Conservation (phyloP, 164 flowering plant species). For the Paratinospora sagittata region DNA sequence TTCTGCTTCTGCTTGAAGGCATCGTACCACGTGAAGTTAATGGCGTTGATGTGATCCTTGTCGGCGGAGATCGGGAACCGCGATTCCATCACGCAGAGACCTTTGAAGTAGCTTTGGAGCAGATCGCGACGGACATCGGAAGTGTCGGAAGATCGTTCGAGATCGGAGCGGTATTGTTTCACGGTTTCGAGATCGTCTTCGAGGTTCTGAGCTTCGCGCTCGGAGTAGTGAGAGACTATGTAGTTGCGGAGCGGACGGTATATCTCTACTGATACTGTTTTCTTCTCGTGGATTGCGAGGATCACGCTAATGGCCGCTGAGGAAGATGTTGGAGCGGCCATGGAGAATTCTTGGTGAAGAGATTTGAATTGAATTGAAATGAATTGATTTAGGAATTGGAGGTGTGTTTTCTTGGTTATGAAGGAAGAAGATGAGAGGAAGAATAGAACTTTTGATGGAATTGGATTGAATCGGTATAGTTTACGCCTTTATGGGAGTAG, state of each 20-base stretch:
- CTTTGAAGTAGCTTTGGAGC: constrained; percentile 55
- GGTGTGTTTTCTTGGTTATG: too few species aligned
- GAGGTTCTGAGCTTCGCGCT: constrained; percentile 81
- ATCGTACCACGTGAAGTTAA: constrained; percentile 77
- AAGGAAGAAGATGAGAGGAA: too few species aligned
- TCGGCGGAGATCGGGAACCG: constrained; percentile 94
- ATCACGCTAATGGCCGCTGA: constrained; percentile 40
- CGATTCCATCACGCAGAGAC: constrained; percentile 68
- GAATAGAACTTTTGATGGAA: too few species aligned
- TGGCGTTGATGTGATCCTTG: constrained; percentile 60
- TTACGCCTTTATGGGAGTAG: too few species aligned
- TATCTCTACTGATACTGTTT: constrained; percentile 58
- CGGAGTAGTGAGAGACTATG: constrained; percentile 66
- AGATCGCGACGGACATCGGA: constrained; percentile 72
- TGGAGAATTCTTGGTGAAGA: background rate
- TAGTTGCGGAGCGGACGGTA: constrained; percentile 85
- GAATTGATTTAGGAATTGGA: too few species aligned
- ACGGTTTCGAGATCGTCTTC: constrained; percentile 83
- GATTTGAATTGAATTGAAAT: background rate
- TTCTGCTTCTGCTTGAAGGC: constrained; percentile 74
- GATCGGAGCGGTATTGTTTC: constrained; percentile 51
- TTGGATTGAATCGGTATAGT: too few species aligned
- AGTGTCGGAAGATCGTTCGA: constrained; percentile 55
- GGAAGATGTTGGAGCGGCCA: constrained; percentile 10
- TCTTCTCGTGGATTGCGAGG: constrained; percentile 92